Percentiles rank a stretch among this genome's conserved stretches.
phyloP scores from a whole-genome alignment of 345 rosid genomes.

The Citrus maxima region DNA sequence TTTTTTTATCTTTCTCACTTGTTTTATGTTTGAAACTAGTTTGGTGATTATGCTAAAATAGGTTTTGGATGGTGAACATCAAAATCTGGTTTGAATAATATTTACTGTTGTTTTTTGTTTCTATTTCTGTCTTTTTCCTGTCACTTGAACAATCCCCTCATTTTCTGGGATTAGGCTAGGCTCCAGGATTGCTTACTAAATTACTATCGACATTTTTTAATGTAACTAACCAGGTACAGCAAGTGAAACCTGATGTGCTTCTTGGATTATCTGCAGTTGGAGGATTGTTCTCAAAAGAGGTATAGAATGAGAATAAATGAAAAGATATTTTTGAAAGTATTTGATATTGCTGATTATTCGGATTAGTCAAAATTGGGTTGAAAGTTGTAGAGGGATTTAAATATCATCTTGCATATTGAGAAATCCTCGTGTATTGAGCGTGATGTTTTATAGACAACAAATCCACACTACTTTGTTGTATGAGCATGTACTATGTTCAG shows the following conservation, averaged over 20 bases:
- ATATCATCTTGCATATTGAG: neutral
- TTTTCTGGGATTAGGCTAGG: neutral
- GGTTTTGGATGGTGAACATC: neutral
- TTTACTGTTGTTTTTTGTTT: neutral
- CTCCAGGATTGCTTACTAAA: neutral
- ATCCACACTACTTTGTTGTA: neutral
- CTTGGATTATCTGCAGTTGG: conserved; percentile 99
- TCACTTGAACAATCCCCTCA: neutral
- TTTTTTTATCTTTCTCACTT: neutral
- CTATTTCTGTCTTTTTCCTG: neutral
- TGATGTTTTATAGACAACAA: neutral
- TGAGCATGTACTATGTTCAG: too few relatives aligned
- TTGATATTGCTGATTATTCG: neutral
- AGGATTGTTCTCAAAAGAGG: conserved; percentile 95
- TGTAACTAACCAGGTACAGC: conserved; percentile 57
- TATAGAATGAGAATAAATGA: conserved; percentile 20
- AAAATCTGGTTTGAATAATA: neutral
- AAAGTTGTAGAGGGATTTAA: neutral
- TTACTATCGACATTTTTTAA: neutral
- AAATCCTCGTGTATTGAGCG: neutral
- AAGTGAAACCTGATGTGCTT: conserved; percentile 97
- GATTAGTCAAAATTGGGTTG: neutral
- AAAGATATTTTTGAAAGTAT: neutral
- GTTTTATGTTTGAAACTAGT: neutral
- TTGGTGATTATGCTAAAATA: neutral